Evolutionary conservation across 2,329 filamentous ascomycete genomes (phyloP).

Genomic region (Phoma sp.): DNA sequence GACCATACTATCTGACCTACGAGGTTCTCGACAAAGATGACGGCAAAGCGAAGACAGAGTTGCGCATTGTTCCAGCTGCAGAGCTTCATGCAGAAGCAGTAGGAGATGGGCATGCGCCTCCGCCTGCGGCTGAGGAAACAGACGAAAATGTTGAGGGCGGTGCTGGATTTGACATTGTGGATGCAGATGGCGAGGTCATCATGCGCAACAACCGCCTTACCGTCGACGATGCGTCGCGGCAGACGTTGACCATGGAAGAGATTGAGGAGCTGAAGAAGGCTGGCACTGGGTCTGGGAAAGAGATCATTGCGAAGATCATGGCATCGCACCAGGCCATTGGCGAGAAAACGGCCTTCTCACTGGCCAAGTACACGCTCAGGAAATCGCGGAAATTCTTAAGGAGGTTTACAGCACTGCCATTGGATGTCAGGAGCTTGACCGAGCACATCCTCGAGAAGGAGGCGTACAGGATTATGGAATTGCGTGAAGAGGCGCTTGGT

Average conservation of each 20-base stretch:
- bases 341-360: constrained; percentile 90
- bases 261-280: constrained; percentile 75
- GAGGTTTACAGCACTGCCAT: constrained; percentile 81
- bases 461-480: constrained; percentile 78
- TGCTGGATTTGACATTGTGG: constrained; percentile 54
- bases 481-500: constrained; percentile 82
- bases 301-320: constrained; percentile 91
- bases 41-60: constrained; percentile 67
- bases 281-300: constrained; percentile 79
- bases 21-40: constrained; percentile 76
- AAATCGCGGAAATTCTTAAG: constrained; percentile 94
- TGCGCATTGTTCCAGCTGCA: constrained; percentile 78
- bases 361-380: constrained; percentile 93
- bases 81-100: constrained; percentile 83
- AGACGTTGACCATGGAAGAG: constrained; percentile 75
- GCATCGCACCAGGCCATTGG: constrained; percentile 87
- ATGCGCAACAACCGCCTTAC: constrained; percentile 69
- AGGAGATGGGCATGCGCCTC: constrained; percentile 56
- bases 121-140: constrained; percentile 48
- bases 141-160: constrained; percentile 44
- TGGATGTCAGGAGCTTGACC: constrained; percentile 78
- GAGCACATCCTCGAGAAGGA: constrained; percentile 85
- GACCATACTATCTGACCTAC: constrained; percentile 90
- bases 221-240: constrained; percentile 68
- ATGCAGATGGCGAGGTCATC: constrained; percentile 55